Base-by-base conservation (phyloP, 2,329 filamentous ascomycete species). In the Colletotrichum sp. region DNA sequence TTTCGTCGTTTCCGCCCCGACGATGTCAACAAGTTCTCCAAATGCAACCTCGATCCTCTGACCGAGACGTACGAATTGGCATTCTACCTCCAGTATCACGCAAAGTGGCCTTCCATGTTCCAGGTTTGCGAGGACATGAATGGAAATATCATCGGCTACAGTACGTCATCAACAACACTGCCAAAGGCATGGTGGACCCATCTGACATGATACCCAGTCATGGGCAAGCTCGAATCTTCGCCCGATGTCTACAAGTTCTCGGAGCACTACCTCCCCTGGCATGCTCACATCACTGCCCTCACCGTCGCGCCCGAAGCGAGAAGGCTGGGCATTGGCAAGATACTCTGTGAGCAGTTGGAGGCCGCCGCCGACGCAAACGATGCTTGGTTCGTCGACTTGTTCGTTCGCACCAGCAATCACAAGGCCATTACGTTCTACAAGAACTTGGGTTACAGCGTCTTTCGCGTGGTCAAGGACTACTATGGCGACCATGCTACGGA, bases 31-130 rank as follows among this genome's bases (percentile, higher is more conserved):
- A 94, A 93, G 79, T 94, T 99, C 85, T 98, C 98, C 79, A 93
- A 96, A 79, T 98, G 96, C 86, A 99, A 99, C 83, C 93, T 99
- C 77, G 97, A 99, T 83, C 95, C 95, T 55, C 90, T 98, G 77
- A 99, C 97, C n/a, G 97, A 99, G 87, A 99, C 98, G 72, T 99
- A 99, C 87, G 96, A 98, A 84, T 91, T 98, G 78, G 92, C 93
- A 77, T 99, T 99, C 88, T 99, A 99, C 87, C 92, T 98, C 75
- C 95, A 98, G 82, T 99, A 99, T 86, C 93, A 98, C 78, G 95
- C 96, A 69, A 95, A 95, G 89, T 99, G 97, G 97, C 97, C 97
- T 2, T 94, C 96, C 30, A 91, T 99, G 58, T 99, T 98, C 87
- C 95, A 95, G 82, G 95, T 98, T 18, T 95, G 98, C 75, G 95